A percentile compares a stretch with the other conserved stretches of the same genome.
Conservation (phyloP, 73 alveolate genomes). For the Paramecium bursaria region DNA sequence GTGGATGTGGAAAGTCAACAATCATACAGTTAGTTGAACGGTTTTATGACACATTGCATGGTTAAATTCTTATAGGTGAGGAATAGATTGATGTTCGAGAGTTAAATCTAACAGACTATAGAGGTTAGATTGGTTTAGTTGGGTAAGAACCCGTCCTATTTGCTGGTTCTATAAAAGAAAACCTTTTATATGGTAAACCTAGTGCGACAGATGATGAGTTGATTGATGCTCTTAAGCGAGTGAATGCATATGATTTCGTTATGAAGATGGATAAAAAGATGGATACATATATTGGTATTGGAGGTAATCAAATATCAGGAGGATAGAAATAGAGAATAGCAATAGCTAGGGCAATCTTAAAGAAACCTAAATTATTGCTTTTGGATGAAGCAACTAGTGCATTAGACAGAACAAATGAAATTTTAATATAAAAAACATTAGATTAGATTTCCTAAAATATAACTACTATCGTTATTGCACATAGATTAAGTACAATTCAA, state of each 20-base stretch:
- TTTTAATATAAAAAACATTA: constrained; percentile 67
- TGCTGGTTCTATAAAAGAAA: constrained; percentile 80
- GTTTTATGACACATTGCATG: constrained; percentile 79
- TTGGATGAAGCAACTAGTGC: constrained; percentile 95
- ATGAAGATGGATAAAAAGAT: constrained; percentile 48
- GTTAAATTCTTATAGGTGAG: constrained; percentile 76
- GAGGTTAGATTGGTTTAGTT: constrained; percentile 73
- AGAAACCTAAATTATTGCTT: constrained; percentile 79
- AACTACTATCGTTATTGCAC: constrained; percentile 79
- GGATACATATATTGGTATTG: constrained; percentile 80
- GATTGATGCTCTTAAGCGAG: constrained; percentile 68
- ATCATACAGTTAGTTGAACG: constrained; percentile 77
- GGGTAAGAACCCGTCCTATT: constrained; percentile 87
- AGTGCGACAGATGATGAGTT: constrained; percentile 74
- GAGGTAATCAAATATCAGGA: constrained; percentile 85
- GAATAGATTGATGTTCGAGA: constrained; percentile 49
- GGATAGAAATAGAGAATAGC: constrained; percentile 92
- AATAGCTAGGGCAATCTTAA: constrained; percentile 86
- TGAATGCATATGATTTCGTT: constrained; percentile 73
- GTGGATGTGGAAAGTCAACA: constrained; percentile 87
- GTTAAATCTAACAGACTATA: constrained; percentile 57
- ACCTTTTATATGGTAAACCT: constrained; percentile 77
- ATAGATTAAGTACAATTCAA: constrained; percentile 79
- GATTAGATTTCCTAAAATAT: constrained; percentile 72
- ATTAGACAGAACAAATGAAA: constrained; percentile 78